Conservation (phyloP, 768 basidiomycete species). For the Lentinula detonsa region DNA sequence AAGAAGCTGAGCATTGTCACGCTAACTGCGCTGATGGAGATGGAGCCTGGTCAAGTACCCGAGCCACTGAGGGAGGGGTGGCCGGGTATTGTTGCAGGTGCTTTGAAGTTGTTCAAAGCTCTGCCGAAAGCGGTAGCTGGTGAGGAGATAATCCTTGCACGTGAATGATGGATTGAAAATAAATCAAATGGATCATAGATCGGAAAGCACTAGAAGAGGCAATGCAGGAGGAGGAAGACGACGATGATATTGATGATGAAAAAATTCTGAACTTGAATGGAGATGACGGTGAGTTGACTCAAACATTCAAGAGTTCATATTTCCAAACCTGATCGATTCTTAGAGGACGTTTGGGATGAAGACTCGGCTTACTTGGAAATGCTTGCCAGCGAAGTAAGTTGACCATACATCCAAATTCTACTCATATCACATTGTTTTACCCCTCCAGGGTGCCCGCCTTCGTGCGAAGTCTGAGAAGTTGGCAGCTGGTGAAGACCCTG, state of each 20-base stretch:
- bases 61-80: conserved; percentile 61
- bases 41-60: conserved; percentile 53
- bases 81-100: conserved; percentile 67
- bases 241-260: conserved; percentile 48
- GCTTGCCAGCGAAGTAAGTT: conserved; percentile 71
- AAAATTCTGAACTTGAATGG: conserved; percentile 57
- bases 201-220: conserved; percentile 56
- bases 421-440: not conserved
- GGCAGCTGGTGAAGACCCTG: conserved; percentile 32
- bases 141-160: conserved; percentile 23
- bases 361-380: conserved; percentile 85
- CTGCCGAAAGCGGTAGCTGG: conserved; percentile 73
- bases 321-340: not conserved
- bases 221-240: conserved; percentile 32
- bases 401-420: not conserved
- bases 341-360: conserved; percentile 88
- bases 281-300: conserved; percentile 44
- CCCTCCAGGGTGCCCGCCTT: conserved; percentile 60
- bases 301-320: not conserved
- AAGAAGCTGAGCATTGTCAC: conserved; percentile 80
- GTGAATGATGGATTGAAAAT: not conserved
- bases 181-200: conserved; percentile 24
- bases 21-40: conserved; percentile 70
- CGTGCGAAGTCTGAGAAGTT: conserved; percentile 52
- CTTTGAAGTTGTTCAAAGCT: conserved; percentile 69